Evolutionary conservation across 768 basidiomycete species (phyloP).

Genomic region (Suillus fuscotomentosus): DNA sequence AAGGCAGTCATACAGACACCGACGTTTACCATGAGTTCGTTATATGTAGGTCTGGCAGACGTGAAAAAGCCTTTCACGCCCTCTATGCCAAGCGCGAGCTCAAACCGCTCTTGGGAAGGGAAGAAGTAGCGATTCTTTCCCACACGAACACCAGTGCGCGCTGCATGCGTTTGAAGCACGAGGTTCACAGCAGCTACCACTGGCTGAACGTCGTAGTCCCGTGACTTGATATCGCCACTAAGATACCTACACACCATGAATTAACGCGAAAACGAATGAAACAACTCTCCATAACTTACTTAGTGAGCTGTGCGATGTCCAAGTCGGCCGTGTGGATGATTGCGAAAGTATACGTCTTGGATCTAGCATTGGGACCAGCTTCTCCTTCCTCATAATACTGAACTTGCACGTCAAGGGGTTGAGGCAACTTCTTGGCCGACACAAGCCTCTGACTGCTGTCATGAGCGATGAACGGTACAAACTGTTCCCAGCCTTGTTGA

Average conservation of each 20-base stretch:
- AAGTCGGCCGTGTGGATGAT: conserved; percentile 33
- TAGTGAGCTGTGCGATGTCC: conserved; percentile 24
- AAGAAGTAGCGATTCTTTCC: conserved; percentile 55
- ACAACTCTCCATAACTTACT: conserved; percentile 25
- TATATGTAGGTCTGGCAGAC: conserved; percentile 47
- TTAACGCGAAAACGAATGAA: not conserved
- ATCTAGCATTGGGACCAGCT: conserved; percentile 22
- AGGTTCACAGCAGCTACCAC: conserved; percentile 47
- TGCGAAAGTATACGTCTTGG: conserved; percentile 38
- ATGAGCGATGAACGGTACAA: conserved; percentile 34
- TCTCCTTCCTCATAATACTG: conserved; percentile 42
- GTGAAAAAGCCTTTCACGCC: conserved; percentile 51
- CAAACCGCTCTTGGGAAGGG: conserved; percentile 23
- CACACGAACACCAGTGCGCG: conserved; percentile 43
- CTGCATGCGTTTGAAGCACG: conserved; percentile 43
- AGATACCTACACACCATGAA: conserved; percentile 34
- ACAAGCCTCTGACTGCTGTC: conserved; percentile 43
- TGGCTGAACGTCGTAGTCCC: conserved; percentile 41
- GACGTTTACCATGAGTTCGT: conserved; percentile 52
- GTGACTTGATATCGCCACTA: conserved; percentile 34
- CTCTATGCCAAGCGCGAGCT: conserved; percentile 38
- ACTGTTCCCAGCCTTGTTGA: conserved; percentile 36
- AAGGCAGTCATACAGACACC: conserved; percentile 57
- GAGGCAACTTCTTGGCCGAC: conserved; percentile 35
- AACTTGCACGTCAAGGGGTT: conserved; percentile 29